A percentile compares a stretch with the other conserved stretches of the same genome.
phyloP scores from a whole-genome alignment of 805 yeast genomes.

The Candida alai region DNA sequence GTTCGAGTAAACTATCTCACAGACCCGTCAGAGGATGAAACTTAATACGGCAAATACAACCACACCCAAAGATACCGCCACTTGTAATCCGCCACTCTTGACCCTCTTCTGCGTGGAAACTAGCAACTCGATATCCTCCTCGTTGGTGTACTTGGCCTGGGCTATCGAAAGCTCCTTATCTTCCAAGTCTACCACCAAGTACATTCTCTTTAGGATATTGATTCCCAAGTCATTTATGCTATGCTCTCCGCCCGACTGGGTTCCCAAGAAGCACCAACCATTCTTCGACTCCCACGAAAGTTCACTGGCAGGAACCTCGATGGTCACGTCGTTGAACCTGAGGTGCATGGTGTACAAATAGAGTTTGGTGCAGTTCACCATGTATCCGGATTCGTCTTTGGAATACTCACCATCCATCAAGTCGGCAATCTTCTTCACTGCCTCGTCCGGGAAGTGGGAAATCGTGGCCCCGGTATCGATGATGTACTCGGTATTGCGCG shows the following conservation, averaged over 20 bases:
- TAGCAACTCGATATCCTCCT: conserved; percentile 45
- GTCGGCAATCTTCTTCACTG: background rate
- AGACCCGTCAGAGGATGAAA: too few relatives aligned
- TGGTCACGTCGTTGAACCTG: background rate
- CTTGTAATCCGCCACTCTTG: too few relatives aligned
- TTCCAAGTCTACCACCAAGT: conserved; percentile 62
- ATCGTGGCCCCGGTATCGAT: background rate
- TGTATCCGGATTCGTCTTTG: too few relatives aligned
- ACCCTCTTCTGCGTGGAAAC: too few relatives aligned
- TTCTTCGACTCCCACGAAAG: background rate
- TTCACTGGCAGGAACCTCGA: background rate
- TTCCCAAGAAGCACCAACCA: background rate
- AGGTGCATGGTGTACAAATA: background rate
- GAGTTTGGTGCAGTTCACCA: background rate
- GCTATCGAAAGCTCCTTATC: conserved; percentile 53
- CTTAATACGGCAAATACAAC: too few relatives aligned
- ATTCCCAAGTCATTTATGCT: conserved; percentile 49
- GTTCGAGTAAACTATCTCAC: too few relatives aligned
- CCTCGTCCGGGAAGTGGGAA: background rate
- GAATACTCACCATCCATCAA: background rate
- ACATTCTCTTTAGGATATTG: conserved; percentile 57
- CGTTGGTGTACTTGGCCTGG: conserved; percentile 21
- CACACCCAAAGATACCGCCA: too few relatives aligned
- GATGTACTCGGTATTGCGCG: background rate
- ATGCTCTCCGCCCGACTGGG: conserved; percentile 1